Evolutionary conservation across 139 green algal species (phyloP), one percentile per base, ranked within the genome.

Genomic region (Auxenochlorella pyrenoidosa): DNA sequence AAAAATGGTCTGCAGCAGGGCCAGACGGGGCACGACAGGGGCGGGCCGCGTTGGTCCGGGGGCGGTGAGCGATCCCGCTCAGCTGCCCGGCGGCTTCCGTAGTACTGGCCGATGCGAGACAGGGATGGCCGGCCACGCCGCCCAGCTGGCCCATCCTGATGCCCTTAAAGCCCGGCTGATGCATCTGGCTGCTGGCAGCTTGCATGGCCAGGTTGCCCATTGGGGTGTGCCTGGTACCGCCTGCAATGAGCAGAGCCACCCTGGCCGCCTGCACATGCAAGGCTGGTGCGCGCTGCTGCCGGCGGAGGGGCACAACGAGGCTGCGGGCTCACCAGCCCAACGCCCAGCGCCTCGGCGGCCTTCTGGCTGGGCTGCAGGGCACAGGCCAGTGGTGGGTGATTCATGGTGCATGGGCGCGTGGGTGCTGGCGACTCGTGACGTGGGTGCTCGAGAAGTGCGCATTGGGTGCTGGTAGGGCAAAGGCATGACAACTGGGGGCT

Each of bases 321-420:
- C n/a, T n/a, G n/a, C n/a, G 18, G 15, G 15, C 80, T 85, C 63
- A 85, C 80, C 63, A 85, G 40, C 5, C 80, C 80, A 0, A 85
- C 80, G 34, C 80, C 80, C 40, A 85, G n/a, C 5, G 63, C 60
- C 63, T 85, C 80, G 5, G 80, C 80, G 13, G 80, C 80, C 41
- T 85, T 85, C 30, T 85, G 80, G 40, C 80, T 85, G 6, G 80
- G 80, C 80, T 85, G 63, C 80, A 85, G 40, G 5, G 40, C 13
- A 43, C 1, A n/a, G 58, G 34, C 58, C 30, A 66, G 54, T 34
- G 13, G 26, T 38, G 22, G 6, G 13, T 28, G 12, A 19, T 65
- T 15, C 3, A 30, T 6, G 6, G 3, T 41, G 34, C 70, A 77
- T 30, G 6, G 65, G 6, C 30, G 30, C 2, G 65, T 34, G 65